Evolutionary conservation across 108 stramenopile genomes (phyloP).

Genomic region (Seminavis robusta): DNA sequence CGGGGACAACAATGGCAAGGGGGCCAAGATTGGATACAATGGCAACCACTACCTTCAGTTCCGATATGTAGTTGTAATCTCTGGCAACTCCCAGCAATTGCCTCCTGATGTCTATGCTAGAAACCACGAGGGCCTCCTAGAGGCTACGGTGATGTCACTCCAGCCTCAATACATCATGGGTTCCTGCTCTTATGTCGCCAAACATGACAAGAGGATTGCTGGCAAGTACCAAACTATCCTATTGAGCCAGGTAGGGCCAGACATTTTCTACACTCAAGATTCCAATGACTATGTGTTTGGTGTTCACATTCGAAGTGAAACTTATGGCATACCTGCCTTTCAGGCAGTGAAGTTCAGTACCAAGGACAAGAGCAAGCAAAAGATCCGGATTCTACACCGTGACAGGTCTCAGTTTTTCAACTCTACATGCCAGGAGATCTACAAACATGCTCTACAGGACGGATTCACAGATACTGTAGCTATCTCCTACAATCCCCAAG

Average conservation of each 20-base stretch:
- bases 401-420: constrained; percentile 38
- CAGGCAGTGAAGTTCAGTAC: constrained; percentile 28
- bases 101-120: constrained; percentile 15
- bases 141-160: too few relatives aligned
- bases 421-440: constrained; percentile 36
- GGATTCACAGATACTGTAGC: constrained; percentile 24
- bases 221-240: constrained; percentile 37
- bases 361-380: constrained; percentile 4
- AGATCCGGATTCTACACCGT: constrained; percentile 30
- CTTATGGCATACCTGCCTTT: constrained; percentile 29
- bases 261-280: constrained; percentile 31
- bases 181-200: constrained; percentile 28
- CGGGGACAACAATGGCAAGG: constrained; percentile 28
- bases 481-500: constrained; percentile 30
- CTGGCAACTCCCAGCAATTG: constrained; percentile 22
- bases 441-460: constrained; percentile 3
- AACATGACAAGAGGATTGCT: too few relatives aligned
- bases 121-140: constrained; percentile 16
- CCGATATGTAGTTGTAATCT: constrained; percentile 37
- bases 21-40: constrained; percentile 38
- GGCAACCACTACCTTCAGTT: constrained; percentile 33
- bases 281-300: constrained; percentile 53
- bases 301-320: constrained; percentile 44
- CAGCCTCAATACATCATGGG: constrained; percentile 60
- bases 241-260: constrained; percentile 51